Evolutionary conservation across 805 yeast genomes (phyloP), one percentile per base, ranked within the genome.

Genomic region (Dipodascus albidus): DNA sequence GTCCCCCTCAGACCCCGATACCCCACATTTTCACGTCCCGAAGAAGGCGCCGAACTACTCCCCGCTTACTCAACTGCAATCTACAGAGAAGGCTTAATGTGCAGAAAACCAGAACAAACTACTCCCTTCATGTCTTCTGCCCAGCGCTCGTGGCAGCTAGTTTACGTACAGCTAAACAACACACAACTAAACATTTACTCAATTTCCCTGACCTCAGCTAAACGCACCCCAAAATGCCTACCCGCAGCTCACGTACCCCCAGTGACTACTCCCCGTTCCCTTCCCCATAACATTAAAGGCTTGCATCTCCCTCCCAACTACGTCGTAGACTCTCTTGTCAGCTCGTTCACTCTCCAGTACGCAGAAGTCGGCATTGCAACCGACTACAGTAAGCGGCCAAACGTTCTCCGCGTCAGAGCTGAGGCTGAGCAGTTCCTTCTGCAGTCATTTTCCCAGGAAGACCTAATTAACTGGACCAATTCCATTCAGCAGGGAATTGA

Each of bases 401-500:
- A 81, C 62, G 87, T 83, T 2, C 67, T 89, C 42, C 71, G 99
- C 50, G 60, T 91, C 17, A 77, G 99, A 20, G 77, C 84, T 38
- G 98, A 91, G 67, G 78, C 83, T 42, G 89, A 87, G 66, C 98
- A 91, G 66, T 76, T 87, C 57, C 65, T 91, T 47, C 59, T 91
- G 1, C 81, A 79, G 53, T 87, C 87, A 61, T 66, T 77, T 1
- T 72, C 75, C 47, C 75, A 83, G 2, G 80, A 79, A 60, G 83
- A 80, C 38, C 75, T 88, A 74, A 79, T 91, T 51, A 79, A 78
- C 44, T 91, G 96, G 97, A 77, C 87, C 55, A 75, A 79, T 61
- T 82, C 81, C 48, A 55, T 93, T 17, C 79, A 80, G 53, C 77
- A 82, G 9, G 97, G 93, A 0, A 83, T 83, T 51, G 93, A 86